Evolutionary conservation across 257 asterid genomes (phyloP), one percentile per base, ranked within the genome.

Genomic region (Plantago elongata): DNA sequence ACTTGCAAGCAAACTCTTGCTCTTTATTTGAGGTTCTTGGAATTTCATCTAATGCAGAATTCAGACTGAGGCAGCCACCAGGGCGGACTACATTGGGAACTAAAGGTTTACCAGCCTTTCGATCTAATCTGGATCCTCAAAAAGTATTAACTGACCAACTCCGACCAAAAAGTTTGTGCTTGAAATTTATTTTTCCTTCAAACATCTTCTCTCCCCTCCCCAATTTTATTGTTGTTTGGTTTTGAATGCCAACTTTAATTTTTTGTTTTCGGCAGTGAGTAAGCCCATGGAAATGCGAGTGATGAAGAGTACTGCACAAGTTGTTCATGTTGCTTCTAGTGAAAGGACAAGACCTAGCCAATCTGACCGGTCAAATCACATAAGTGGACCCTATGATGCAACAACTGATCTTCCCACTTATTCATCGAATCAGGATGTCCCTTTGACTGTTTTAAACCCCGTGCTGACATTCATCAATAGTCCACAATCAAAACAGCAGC

Each of bases 41-140:
- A 16, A 65, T 69, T 73, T 71, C 82, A 27, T 81, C 91, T 54
- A 66, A 74, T 66, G 54, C 74, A 69, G 86, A 75, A 68, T 77
- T 81, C 75, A 79, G 79, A 66, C 86, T 81, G 57, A 82, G 86
- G 68, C 86, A 74, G 69, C 82, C 76, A 42, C 72, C 81, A 40
- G 72, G 68, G 57, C 77, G 66, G 59, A 72, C 67, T 67, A 57
- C 61, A 54, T 56, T 69, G 50, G 77, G 73, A 68, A 56, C 71
- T 66, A 72, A 72, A 68, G 12, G 40, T 60, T 55, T 34, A 52
- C 64, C 60, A 52, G 45, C 69, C 67, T 50, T 60, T 49, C 72
- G 44, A 48, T 63, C 65, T 55, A 51, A 65, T 44, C 57, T 37
- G 34, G 46, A 34, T 57, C 45, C 57, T 55, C 59, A 57, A 57